A percentile compares a stretch with the other conserved stretches of the same genome.
Conservation (phyloP, 345 rosid species). For the Brassica napus region DNA sequence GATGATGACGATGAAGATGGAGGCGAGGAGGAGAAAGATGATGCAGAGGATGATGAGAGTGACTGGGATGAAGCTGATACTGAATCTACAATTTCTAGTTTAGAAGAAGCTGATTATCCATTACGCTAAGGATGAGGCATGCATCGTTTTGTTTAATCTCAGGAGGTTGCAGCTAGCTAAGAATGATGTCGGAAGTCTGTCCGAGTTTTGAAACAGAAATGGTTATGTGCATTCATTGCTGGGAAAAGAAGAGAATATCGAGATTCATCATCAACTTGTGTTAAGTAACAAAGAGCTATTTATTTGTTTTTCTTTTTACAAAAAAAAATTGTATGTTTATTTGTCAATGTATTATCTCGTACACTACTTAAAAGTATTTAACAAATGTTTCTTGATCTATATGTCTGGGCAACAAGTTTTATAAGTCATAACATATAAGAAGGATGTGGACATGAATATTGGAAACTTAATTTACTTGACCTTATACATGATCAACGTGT, state of each 20-base stretch:
- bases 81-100: slow-evolving; percentile 44
- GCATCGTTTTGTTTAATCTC: neutral
- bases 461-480: slow-evolving; percentile 28
- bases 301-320: neutral
- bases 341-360: slow-evolving; percentile 22
- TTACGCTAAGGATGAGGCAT: slow-evolving; percentile 13
- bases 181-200: slow-evolving; percentile 4
- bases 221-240: neutral
- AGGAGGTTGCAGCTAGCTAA: slow-evolving; percentile 27
- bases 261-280: slow-evolving; percentile 1
- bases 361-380: slow-evolving; percentile 10
- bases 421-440: neutral
- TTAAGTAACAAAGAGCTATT: neutral
- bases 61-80: slow-evolving; percentile 50
- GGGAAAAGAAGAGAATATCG: neutral
- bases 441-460: neutral
- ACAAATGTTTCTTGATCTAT: neutral
- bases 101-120: slow-evolving; percentile 41
- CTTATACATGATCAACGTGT: slow-evolving; percentile 4
- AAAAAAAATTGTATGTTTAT: slow-evolving; percentile 6
- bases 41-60: slow-evolving; percentile 16
- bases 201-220: slow-evolving; percentile 17
- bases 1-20: slow-evolving; percentile 43
- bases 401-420: neutral
- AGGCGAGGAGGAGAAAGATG: slow-evolving; percentile 23